phyloP scores from a whole-genome alignment of 2,329 filamentous ascomycete genomes.

The Trichophyton rubrum region DNA sequence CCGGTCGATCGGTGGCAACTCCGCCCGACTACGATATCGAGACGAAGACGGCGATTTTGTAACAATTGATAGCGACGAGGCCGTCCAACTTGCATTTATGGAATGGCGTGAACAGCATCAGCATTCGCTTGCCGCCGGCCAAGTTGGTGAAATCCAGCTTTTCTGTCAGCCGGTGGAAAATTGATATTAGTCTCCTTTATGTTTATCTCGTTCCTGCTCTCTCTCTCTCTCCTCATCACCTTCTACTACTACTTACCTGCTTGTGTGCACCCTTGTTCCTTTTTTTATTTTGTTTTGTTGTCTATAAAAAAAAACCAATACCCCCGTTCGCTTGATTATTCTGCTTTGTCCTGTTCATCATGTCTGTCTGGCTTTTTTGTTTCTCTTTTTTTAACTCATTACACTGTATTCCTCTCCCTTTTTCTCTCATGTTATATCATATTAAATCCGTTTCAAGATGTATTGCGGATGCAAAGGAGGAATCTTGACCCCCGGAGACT shows the following conservation, averaged over 20 bases:
- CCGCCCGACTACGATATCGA: slow-evolving; percentile 75
- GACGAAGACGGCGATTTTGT: slow-evolving; percentile 91
- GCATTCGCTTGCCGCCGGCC: slow-evolving; percentile 48
- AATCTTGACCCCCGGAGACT: neutral
- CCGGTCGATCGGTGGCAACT: slow-evolving; percentile 68
- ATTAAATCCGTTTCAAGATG: neutral
- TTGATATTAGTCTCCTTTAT: neutral
- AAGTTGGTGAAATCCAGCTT: slow-evolving; percentile 80
- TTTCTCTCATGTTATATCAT: neutral
- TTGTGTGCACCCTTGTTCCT: too few species aligned
- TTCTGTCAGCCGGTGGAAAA: slow-evolving; percentile 52
- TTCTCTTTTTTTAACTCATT: neutral
- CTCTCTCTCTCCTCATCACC: too few species aligned
- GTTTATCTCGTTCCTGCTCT: neutral
- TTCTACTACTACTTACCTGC: too few species aligned
- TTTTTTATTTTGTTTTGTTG: neutral
- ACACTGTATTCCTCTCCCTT: neutral
- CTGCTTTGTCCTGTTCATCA: neutral
- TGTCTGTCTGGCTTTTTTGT: neutral
- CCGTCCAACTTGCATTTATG: slow-evolving; percentile 89
- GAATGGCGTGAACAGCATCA: slow-evolving; percentile 75
- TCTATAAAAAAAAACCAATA: slow-evolving; percentile 1
- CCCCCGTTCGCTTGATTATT: neutral
- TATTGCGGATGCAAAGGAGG: neutral
- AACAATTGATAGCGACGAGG: slow-evolving; percentile 87